Conservation (phyloP, 2,329 filamentous ascomycete genomes). For the Bipolaris gigantea region DNA sequence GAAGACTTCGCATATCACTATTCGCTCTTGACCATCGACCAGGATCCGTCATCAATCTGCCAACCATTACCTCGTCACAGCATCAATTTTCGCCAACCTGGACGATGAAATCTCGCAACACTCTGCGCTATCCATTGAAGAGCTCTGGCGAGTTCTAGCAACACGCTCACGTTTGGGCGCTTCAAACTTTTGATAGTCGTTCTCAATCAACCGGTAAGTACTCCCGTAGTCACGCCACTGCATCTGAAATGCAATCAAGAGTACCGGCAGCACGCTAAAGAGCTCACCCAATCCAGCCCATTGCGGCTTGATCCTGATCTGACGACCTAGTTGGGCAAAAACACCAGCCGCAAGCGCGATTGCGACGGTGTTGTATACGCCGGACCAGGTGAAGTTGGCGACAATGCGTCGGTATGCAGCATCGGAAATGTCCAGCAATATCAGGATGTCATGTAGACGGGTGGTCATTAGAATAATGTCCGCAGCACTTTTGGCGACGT, state of each 20-base stretch:
- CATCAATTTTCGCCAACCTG: slow-evolving; percentile 6
- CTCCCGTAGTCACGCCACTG: slow-evolving; percentile 40
- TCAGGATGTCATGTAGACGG: slow-evolving; percentile 58
- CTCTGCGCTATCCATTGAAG: slow-evolving; percentile 1
- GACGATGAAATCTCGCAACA: slow-evolving; percentile 5
- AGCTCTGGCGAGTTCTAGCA: neutral
- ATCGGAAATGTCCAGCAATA: slow-evolving; percentile 58
- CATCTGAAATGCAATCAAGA: slow-evolving; percentile 59
- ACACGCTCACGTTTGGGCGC: slow-evolving; percentile 4
- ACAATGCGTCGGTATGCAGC: slow-evolving; percentile 47
- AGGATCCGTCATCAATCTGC: no score
- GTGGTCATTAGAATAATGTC: slow-evolving; percentile 69
- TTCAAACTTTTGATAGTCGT: slow-evolving; percentile 13
- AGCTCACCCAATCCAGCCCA: slow-evolving; percentile 73
- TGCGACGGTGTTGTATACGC: slow-evolving; percentile 70
- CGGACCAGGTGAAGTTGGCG: slow-evolving; percentile 72
- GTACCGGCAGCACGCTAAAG: slow-evolving; percentile 72
- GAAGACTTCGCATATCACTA: neutral
- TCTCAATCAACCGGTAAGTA: slow-evolving; percentile 23
- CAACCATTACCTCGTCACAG: neutral
- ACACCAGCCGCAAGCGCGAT: slow-evolving; percentile 65
- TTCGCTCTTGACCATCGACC: no score
- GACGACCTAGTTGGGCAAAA: slow-evolving; percentile 45
- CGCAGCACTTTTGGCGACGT: slow-evolving; percentile 67
- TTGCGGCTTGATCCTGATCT: slow-evolving; percentile 59